These are phyloP conservation scores for Colletotrichum godetiae DNA, from an alignment of 2,329 filamentous ascomycete species.

Conservation along the genomic window DNA sequence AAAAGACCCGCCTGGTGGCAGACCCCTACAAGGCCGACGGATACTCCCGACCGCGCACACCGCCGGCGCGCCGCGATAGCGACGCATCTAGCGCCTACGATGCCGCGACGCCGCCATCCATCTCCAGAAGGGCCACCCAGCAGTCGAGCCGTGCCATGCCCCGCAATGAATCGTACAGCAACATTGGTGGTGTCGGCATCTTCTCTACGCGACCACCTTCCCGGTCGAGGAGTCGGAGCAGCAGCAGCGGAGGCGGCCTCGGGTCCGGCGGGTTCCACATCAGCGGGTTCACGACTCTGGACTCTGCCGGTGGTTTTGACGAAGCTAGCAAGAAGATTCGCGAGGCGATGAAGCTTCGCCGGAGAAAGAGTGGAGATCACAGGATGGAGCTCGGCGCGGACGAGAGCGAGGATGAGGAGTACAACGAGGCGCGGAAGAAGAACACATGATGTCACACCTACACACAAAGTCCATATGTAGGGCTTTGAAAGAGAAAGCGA, in stretches of 20 bases:
- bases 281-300: slow-evolving; percentile 74
- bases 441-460: slow-evolving; percentile 37
- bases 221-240: slow-evolving; percentile 77
- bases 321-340: slow-evolving; percentile 87
- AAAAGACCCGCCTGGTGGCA: slow-evolving; percentile 76
- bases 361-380: slow-evolving; percentile 60
- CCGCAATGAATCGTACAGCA: slow-evolving; percentile 92
- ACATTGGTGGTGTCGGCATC: slow-evolving; percentile 87
- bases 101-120: slow-evolving; percentile 51
- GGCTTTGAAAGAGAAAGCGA: neutral
- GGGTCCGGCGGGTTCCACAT: slow-evolving; percentile 73
- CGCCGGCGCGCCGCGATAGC: slow-evolving; percentile 56
- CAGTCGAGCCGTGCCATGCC: slow-evolving; percentile 70
- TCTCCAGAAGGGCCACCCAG: slow-evolving; percentile 62
- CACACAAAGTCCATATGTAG: neutral
- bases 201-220: slow-evolving; percentile 92
- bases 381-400: slow-evolving; percentile 51
- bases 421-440: slow-evolving; percentile 57
- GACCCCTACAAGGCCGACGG: slow-evolving; percentile 59
- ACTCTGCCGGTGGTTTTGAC: slow-evolving; percentile 78
- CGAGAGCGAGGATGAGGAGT: slow-evolving; percentile 55
- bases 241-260: slow-evolving; percentile 73
- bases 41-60: slow-evolving; percentile 40
- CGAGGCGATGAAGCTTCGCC: slow-evolving; percentile 79
- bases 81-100: slow-evolving; percentile 57